Conservation (phyloP, 2,329 filamentous ascomycete genomes). For the Apiospora sp. region DNA sequence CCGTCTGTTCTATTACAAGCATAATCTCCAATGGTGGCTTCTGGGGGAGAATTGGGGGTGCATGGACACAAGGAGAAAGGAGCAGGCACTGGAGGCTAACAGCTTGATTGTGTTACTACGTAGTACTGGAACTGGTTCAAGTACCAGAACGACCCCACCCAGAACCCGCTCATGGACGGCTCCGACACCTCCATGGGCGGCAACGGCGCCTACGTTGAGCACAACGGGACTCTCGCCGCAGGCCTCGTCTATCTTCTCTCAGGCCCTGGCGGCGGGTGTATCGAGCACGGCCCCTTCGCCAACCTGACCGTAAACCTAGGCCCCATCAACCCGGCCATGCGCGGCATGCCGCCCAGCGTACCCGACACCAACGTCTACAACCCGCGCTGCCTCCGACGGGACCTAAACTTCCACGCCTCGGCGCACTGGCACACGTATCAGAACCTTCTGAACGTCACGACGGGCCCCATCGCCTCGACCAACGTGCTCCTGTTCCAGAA, state of each 20-base stretch:
- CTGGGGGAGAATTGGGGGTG: no score
- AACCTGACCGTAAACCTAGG: background rate
- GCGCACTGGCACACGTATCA: slow-evolving; percentile 31
- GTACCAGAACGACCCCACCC: slow-evolving; percentile 52
- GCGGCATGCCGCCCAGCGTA: slow-evolving; percentile 18
- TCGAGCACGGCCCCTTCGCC: slow-evolving; percentile 44
- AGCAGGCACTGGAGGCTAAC: background rate
- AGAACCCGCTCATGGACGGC: slow-evolving; percentile 64
- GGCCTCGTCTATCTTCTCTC: slow-evolving; percentile 44
- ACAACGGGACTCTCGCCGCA: slow-evolving; percentile 35
- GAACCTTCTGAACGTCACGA: slow-evolving; percentile 37
- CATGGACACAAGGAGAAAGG: background rate
- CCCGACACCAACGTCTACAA: slow-evolving; percentile 31
- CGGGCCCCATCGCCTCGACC: slow-evolving; percentile 26
- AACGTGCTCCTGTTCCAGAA: slow-evolving; percentile 39
- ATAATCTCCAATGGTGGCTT: no score
- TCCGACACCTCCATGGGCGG: slow-evolving; percentile 58
- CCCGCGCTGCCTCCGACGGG: slow-evolving; percentile 37
- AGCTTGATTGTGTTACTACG: slow-evolving; percentile 17
- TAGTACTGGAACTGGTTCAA: slow-evolving; percentile 62
- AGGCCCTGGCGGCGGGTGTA: slow-evolving; percentile 63
- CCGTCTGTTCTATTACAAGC: no score
- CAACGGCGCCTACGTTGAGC: slow-evolving; percentile 47
- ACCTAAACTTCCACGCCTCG: slow-evolving; percentile 32
- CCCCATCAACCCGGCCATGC: slow-evolving; percentile 3